Evolutionary conservation across 2,329 filamentous ascomycete species (phyloP).

Genomic region (Dothideomycetes sp.): DNA sequence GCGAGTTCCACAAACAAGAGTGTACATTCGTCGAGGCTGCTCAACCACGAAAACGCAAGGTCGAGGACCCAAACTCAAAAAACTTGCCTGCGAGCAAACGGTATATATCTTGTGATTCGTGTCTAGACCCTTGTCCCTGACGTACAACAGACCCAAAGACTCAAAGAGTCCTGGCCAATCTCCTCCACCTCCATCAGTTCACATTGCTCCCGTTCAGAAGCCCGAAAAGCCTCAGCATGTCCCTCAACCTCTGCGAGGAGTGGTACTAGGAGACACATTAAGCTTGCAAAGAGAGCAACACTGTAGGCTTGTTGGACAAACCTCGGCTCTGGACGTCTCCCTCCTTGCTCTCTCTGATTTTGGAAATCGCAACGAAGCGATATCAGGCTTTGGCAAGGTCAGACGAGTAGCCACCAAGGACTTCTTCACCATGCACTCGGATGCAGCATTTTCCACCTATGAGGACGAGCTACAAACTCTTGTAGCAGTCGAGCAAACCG

Average conservation of each 20-base stretch:
- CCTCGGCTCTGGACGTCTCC: conserved; percentile 75
- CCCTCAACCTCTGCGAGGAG: conserved; percentile 7
- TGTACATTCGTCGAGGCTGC: conserved; percentile 73
- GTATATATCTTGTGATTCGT: conserved; percentile 14
- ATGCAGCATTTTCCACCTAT: conserved; percentile 61
- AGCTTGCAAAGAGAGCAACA: conserved; percentile 70
- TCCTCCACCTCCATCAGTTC: conserved; percentile 5
- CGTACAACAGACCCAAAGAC: conserved; percentile 7
- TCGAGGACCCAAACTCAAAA: conserved; percentile 43
- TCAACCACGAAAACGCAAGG: conserved; percentile 69
- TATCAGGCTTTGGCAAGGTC: conserved; percentile 53
- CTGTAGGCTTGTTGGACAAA: conserved; percentile 75
- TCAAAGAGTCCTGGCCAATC: conserved; percentile 10
- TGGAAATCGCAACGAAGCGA: conserved; percentile 72
- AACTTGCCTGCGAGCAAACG: conserved; percentile 19
- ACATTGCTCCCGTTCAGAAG: conserved; percentile 7
- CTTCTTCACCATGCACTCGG: conserved; percentile 72
- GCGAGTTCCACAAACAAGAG: conserved; percentile 66
- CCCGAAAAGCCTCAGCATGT: conserved; percentile 12
- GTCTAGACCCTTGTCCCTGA: neutral
- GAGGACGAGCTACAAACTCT: conserved; percentile 60
- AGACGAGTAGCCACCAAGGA: conserved; percentile 68
- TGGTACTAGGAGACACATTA: conserved; percentile 39
- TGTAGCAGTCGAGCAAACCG: conserved; percentile 64
- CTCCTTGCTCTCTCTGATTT: conserved; percentile 73